Conservation (phyloP, 441 rosid genomes). For the Kokia cookei region DNA sequence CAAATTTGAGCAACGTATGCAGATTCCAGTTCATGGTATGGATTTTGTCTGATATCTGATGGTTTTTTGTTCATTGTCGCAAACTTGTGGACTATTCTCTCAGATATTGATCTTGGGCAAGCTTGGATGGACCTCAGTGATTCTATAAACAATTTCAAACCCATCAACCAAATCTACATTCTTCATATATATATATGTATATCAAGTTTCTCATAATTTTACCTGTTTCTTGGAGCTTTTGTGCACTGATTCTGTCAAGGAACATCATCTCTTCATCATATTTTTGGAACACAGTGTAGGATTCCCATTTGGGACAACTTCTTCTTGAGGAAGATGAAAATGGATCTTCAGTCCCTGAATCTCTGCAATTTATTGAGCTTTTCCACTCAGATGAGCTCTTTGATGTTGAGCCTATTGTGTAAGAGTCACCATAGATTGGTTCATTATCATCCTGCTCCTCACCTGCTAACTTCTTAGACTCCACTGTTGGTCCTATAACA, state of each 20-base stretch:
- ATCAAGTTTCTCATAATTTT: neutral
- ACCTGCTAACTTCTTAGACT: conserved; percentile 28
- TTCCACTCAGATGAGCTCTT: conserved; percentile 99
- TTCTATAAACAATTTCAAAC: conserved; percentile 36
- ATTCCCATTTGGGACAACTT: conserved; percentile 96
- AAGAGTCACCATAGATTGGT: conserved; percentile 76
- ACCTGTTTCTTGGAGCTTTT: conserved; percentile 95
- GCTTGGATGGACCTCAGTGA: conserved; percentile 70
- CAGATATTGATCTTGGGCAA: conserved; percentile 81
- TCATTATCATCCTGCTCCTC: conserved; percentile 38
- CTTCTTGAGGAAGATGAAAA: conserved; percentile 87
- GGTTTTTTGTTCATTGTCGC: conserved; percentile 45
- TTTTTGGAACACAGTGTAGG: conserved; percentile 88
- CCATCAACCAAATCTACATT: neutral
- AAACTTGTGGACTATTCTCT: conserved; percentile 73
- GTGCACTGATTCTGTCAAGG: conserved; percentile 69
- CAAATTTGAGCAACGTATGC: conserved; percentile 89
- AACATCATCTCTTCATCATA: conserved; percentile 97
- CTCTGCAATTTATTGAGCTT: conserved; percentile 61
- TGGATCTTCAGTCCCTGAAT: conserved; percentile 80
- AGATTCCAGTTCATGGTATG: conserved; percentile 75
- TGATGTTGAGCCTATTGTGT: conserved; percentile 83
- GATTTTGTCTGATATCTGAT: conserved; percentile 47
- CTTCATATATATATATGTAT: neutral
- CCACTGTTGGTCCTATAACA: conserved; percentile 21